Base-by-base conservation (phyloP, 2,329 filamentous ascomycete genomes). In the Alternaria brassicicola region DNA sequence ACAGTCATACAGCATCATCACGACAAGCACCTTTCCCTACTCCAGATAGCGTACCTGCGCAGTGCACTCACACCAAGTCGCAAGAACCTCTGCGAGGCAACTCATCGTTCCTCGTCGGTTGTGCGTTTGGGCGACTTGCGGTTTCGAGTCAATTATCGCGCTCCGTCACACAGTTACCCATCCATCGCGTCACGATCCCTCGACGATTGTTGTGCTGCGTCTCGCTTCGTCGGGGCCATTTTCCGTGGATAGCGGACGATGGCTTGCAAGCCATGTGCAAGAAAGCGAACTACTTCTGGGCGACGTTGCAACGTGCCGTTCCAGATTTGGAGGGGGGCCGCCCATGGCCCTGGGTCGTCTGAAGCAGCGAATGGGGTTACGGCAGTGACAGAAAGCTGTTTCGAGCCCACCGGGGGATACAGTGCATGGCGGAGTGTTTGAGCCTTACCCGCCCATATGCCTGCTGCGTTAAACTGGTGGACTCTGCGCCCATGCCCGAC, bases 1-100 rank as follows among this genome's bases (percentile, higher is more conserved):
- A 75, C 73, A 76, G 73, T 75, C 73, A 75, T 74, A 65, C 67
- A 63, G 49, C 68, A 65, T 68, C 64, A 67, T 64, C 62, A 61
- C 57, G 51, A 33, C 52, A 42, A 52, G 51, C 57, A 54, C 55
- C 53, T 43, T 42, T 41, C 45, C 49, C 41, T 47, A 42, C 33
- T 33, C 52, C 38, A 25, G 39, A 45, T 38, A 56, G 60, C 61
- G 62, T 61, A 59, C 52, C 66, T 63, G 61, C 53, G 65, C 63
- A 56, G 60, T 64, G 59, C 55, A 52, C n/a, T 36, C 30, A 38
- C 52, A 42, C 52, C 36, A 52, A 39, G 13, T 52, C 45, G 62
- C 66, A 52, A 9, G n/a, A 55, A 61, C 50, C 47, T 47, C 26
- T 64, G 23, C 57, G 51, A 52, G 52, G 53, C 52, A 28, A 43